Conservation (phyloP, 257 asterid species). For the Solanum paucissectum region DNA sequence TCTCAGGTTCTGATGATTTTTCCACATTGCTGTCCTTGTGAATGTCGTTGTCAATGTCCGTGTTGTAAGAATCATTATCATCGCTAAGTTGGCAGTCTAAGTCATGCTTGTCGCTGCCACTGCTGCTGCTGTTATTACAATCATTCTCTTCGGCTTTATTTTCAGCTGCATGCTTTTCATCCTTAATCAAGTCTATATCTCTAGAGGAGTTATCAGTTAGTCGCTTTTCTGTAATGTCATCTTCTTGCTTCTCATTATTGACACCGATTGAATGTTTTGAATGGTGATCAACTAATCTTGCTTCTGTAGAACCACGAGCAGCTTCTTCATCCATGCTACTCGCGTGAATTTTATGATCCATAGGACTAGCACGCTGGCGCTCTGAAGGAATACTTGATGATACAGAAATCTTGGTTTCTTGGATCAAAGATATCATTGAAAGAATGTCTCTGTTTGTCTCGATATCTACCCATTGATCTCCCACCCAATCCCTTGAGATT, state of each 20-base stretch:
- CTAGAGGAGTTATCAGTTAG: slow-evolving; percentile 36
- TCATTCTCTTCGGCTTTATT: slow-evolving; percentile 21
- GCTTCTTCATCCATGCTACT: slow-evolving; percentile 36
- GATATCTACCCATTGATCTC: slow-evolving; percentile 68
- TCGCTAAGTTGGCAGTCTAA: slow-evolving; percentile 1
- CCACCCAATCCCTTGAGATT: slow-evolving; percentile 85
- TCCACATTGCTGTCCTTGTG: slow-evolving; percentile 16
- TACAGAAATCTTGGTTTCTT: slow-evolving; percentile 46
- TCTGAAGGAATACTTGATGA: slow-evolving; percentile 37
- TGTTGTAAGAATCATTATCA: slow-evolving; percentile 3
- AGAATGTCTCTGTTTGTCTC: slow-evolving; percentile 55
- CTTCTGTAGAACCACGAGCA: background rate
- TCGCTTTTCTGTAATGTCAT: slow-evolving; percentile 28
- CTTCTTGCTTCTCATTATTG: background rate
- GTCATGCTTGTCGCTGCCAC: slow-evolving; percentile 1
- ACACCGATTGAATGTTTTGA: background rate
- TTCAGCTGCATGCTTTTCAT: slow-evolving; percentile 27
- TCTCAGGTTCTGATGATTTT: slow-evolving; percentile 34
- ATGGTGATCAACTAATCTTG: background rate
- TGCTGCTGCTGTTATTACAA: slow-evolving; percentile 1
- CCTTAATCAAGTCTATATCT: slow-evolving; percentile 22
- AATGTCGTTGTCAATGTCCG: slow-evolving; percentile 4
- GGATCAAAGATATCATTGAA: slow-evolving; percentile 32
- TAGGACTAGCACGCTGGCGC: slow-evolving; percentile 30
- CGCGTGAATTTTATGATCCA: slow-evolving; percentile 21